Evolutionary conservation across 164 flowering plant genomes (phyloP), one percentile per base, ranked within the genome.

Genomic region (Houttuynia cordata): DNA sequence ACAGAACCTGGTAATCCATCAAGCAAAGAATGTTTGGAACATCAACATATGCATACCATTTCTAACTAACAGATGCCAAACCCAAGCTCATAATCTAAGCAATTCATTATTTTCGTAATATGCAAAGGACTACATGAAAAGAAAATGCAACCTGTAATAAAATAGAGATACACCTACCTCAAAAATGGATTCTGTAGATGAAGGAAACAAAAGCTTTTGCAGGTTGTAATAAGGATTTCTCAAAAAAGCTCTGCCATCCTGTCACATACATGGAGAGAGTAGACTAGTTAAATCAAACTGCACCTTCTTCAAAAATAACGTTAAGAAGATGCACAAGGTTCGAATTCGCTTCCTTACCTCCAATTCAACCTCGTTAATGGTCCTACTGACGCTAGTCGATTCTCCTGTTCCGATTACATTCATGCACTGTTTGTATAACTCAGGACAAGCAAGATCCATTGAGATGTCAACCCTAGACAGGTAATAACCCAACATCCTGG

Each of bases 401-500:
- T 61, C 61, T 58, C 74, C 83, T n/a, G 40, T 37, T 45, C 57
- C 67, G 58, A 75, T 24, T 64, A 83, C 53, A 59, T 68, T 70
- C 66, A 64, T 64, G 65, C 80, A 90, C 65, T 79, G 73, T 42
- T 71, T 53, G 66, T 78, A 84, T 75, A 81, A 47, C 47, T 85
- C 90, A 12, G 87, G 77, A 63, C 58, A 42, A 37, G 81, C 56
- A 73, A 91, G 86, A 58, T 81, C 89, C 21, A 63, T 64, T 47
- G 97, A 91, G 53, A 91, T 82, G 59, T 91, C 91, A 70, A 91
- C 83, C 75, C 77, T 84, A 58, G 93, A 78, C 59, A 91, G 85
- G 73, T 88, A 91, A 68, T 63, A 52, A 67, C 60, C 67, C 47
- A 62, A 67, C 66, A 69, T 39, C 39, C 40, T 42, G 60, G 66